Base-by-base conservation (phyloP, 371 early-diverging fungal genomes). In the Nosema muscidifuracis region DNA sequence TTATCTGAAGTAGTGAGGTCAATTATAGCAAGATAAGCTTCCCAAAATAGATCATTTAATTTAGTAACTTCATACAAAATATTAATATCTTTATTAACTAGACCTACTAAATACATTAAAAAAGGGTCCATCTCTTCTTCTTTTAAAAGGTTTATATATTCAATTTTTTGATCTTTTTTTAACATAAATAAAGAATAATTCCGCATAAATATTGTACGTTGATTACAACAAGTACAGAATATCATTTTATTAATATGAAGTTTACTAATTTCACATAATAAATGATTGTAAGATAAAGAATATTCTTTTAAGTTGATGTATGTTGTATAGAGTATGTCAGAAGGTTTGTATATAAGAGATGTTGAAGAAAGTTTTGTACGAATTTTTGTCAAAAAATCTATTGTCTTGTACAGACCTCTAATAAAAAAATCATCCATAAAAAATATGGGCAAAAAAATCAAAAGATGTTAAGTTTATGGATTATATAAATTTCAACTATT, bases 331-430 rank as follows among this genome's bases (percentile, higher is more conserved):
- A 63, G 34, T 10, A 42, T 20, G 24, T 55, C 61, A 20, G 12
- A 38, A 12, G n/a, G 50, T 4, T 20, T 18, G 12, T 36, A 36
- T 40, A 18, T 22, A 16, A 66, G 9, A 12, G 15, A 30, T 10
- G 47, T 24, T 38, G 55, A 24, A 1, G 44, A 42, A 15, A 50
- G 20, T 33, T 60, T 58, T 28, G 74, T 40, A 16, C 69, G 56
- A 44, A 75, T 69, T 57, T 80, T 80, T 26, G 61, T 70, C 31
- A 80, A 61, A 66, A 80, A 77, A 50, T 80, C 77, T 13, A 76
- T 36, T 20, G 80, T 70, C 50, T 67, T 70, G 56, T 69, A 77
- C 13, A 80, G 50, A 16, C 77, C 55, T 24, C 80, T 56, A 1
- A 20, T 44, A 12, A 64, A 55, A 43, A 80, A 61, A 33, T 76